phyloP scores from a whole-genome alignment of 2,329 filamentous ascomycete genomes.

The Venturia carpophila region DNA sequence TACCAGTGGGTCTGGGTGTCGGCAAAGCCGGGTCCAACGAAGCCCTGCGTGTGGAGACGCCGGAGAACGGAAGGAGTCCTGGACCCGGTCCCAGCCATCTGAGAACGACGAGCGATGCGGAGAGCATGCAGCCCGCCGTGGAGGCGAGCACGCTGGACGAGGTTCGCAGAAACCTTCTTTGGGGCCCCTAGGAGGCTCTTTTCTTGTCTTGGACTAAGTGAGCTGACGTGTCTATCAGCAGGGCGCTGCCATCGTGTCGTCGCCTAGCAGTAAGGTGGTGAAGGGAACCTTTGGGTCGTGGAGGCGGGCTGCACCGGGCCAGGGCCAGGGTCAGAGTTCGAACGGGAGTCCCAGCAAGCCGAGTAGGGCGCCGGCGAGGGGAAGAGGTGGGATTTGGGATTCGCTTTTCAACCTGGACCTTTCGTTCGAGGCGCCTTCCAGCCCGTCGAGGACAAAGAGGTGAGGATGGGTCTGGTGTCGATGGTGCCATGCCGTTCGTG shows the following conservation, averaged over 20 bases:
- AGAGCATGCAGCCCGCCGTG: neutral
- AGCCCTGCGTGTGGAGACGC: neutral
- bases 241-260: neutral
- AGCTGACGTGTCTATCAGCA: constrained; percentile 4
- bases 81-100: constrained; percentile 17
- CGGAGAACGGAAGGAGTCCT: constrained; percentile 7
- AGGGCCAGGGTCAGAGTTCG: neutral
- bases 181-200: constrained; percentile 14
- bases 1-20: constrained; percentile 6
- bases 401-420: constrained; percentile 19
- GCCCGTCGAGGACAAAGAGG: neutral
- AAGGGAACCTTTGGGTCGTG: neutral
- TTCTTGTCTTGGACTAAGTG: constrained; percentile 2
- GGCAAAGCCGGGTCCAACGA: constrained; percentile 11
- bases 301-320: neutral
- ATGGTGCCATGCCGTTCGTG: neutral
- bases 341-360: neutral
- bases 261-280: neutral
- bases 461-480: neutral
- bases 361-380: neutral
- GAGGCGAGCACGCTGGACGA: constrained; percentile 17
- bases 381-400: constrained; percentile 18
- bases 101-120: constrained; percentile 15
- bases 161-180: constrained; percentile 20
- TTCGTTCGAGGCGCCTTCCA: constrained; percentile 13